Percentiles rank a stretch among this genome's conserved stretches.
phyloP scores from a whole-genome alignment of 345 rosid species.

The Sisymbrium irio region DNA sequence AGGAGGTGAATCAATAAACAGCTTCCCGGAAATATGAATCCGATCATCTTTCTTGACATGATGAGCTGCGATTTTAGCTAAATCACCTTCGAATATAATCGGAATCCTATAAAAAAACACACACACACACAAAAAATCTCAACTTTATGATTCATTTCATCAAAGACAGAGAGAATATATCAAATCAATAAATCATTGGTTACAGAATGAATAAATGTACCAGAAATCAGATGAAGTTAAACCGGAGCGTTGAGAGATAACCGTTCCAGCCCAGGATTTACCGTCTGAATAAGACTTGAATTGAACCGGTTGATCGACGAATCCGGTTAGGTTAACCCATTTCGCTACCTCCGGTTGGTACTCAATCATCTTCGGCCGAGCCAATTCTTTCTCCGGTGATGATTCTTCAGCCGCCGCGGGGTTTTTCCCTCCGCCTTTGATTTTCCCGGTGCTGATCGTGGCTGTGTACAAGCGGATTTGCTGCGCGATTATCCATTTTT shows the following conservation, averaged over 20 bases:
- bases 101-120: constrained; percentile 57
- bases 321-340: constrained; percentile 48
- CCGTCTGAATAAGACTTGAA: constrained; percentile 42
- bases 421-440: neutral
- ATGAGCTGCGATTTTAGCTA: constrained; percentile 62
- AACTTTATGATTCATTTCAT: neutral
- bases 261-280: constrained; percentile 59
- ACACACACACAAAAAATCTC: too few species aligned
- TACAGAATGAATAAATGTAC: neutral
- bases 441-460: neutral
- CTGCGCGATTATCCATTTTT: constrained; percentile 18
- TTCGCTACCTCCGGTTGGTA: constrained; percentile 52
- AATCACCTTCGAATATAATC: constrained; percentile 63
- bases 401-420: too few species aligned
- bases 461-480: constrained; percentile 12
- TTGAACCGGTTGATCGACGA: constrained; percentile 47
- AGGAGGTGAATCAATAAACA: constrained; percentile 50
- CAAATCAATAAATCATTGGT: neutral
- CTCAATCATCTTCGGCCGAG: constrained; percentile 50
- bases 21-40: constrained; percentile 58
- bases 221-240: constrained; percentile 40
- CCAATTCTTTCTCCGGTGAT: constrained; percentile 32
- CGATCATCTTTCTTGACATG: constrained; percentile 62
- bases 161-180: neutral
- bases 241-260: constrained; percentile 42